Conservation (phyloP, 768 basidiomycete genomes). For the Rossbeevera mucosa region DNA sequence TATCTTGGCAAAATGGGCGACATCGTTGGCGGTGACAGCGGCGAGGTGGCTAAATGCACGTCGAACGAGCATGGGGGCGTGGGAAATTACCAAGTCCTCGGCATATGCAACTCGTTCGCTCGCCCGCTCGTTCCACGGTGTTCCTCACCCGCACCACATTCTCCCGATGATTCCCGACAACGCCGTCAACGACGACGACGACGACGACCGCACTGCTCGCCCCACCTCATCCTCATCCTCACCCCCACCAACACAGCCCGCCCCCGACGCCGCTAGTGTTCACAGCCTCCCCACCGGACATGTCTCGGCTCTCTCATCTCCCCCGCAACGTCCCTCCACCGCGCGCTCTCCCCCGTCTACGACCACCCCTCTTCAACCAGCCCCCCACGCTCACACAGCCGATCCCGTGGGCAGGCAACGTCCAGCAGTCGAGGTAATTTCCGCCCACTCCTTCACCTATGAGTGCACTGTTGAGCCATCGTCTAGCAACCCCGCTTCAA, state of each 20-base stretch:
- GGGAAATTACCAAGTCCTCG: not conserved
- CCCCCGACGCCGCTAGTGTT: slow-evolving; percentile 48
- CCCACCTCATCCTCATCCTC: not conserved
- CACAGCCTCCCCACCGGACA: slow-evolving; percentile 57
- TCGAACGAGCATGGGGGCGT: not conserved
- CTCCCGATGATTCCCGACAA: not conserved
- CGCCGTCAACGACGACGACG: not conserved
- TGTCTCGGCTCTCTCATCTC: slow-evolving; percentile 39
- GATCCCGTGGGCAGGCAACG: slow-evolving; percentile 40
- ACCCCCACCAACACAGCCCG: slow-evolving; percentile 2
- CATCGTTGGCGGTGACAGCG: slow-evolving; percentile 52
- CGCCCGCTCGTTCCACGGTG: not conserved
- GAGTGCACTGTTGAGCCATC: slow-evolving; percentile 4
- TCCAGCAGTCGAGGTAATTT: slow-evolving; percentile 54
- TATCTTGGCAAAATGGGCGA: slow-evolving; percentile 63
- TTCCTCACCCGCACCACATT: not conserved
- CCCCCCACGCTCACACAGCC: slow-evolving; percentile 6
- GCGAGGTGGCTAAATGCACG: slow-evolving; percentile 34
- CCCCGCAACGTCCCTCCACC: slow-evolving; percentile 31
- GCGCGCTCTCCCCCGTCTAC: slow-evolving; percentile 23
- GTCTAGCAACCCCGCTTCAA: slow-evolving; percentile 51
- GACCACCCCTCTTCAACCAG: not conserved
- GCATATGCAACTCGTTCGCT: not conserved
- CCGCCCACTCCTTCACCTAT: slow-evolving; percentile 2
- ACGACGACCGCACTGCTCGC: not conserved